Base-by-base conservation (phyloP, 441 rosid genomes). In the Aquilaria agallochum region DNA sequence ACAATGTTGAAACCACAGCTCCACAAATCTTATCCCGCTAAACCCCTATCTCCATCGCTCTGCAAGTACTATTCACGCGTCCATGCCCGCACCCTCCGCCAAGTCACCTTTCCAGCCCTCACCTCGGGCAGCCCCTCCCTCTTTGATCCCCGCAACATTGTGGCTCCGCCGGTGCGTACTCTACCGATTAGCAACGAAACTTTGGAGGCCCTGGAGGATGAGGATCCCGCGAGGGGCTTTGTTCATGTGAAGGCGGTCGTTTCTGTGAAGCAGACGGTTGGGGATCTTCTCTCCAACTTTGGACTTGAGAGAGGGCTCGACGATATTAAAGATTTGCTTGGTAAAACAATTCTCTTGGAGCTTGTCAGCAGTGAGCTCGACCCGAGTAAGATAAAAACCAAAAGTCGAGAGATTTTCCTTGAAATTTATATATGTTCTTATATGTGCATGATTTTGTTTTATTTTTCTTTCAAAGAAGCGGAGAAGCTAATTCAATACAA, bases 261-360 rank as follows among this genome's bases (percentile, higher is more conserved):
- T 2, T 77, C 80, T 12, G 78, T 73, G 30, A 67, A 64, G 9
- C 66, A 34, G 48, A 68, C 76, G 5, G 27, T 72, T 33, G 64
- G 61, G 2, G 66, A 80, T 9, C 2, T 70, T 2, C 5, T 36
- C 42, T 36, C 42, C 42, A 36, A 8, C 7, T 36, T 36, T 36
- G 42, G 42, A 4, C 42, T 36, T 36, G 42, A 36, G 42, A 5
- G 42, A 36, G 42, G 42, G 42, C 42, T 36, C 7, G 42, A 36
- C 7, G 42, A 36, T 36, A 36, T 36, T 8, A 36, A 36, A 36
- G 88, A 83, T 63, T 14, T 82, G 50, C 50, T 69, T 4, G 92
- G 92, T 14, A 85, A 75, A 66, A 75, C 90, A 8, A 67, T 86
- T 30, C 84, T 77, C 9, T 58, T 86, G 32, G 90, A 86, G 81